A percentile compares a stretch with the other conserved stretches of the same genome.
Conservation (phyloP, 495 filamentous ascomycete species). For the Penicillium salamii region DNA sequence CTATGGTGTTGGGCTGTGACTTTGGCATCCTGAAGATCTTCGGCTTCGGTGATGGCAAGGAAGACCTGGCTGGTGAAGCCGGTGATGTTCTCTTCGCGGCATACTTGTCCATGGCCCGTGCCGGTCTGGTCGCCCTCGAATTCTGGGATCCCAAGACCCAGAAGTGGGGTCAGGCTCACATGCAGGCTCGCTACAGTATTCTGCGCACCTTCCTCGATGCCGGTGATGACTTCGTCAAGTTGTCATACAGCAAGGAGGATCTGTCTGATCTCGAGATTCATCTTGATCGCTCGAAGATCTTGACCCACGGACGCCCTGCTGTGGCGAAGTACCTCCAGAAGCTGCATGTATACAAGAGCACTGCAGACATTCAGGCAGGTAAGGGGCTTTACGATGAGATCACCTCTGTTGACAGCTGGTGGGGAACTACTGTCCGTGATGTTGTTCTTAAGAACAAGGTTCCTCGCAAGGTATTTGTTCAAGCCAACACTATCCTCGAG, state of each 20-base stretch:
- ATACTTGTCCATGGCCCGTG: slow-evolving; percentile 90
- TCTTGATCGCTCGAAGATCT: slow-evolving; percentile 80
- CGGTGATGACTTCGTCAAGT: slow-evolving; percentile 75
- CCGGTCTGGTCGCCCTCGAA: slow-evolving; percentile 79
- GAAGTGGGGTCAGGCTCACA: slow-evolving; percentile 95
- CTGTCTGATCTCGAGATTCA: slow-evolving; percentile 76
- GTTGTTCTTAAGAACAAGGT: slow-evolving; percentile 83
- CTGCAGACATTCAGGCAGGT: slow-evolving; percentile 75
- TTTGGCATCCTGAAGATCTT: slow-evolving; percentile 88
- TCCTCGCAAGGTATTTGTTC: slow-evolving; percentile 93
- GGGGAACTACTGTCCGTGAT: slow-evolving; percentile 70
- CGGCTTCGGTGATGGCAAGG: slow-evolving; percentile 74
- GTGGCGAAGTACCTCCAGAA: slow-evolving; percentile 90
- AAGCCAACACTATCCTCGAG: slow-evolving; percentile 79
- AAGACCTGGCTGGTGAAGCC: slow-evolving; percentile 69
- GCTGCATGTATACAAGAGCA: slow-evolving; percentile 88
- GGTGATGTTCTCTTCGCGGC: slow-evolving; percentile 81
- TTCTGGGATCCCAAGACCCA: slow-evolving; percentile 81
- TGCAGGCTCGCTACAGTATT: slow-evolving; percentile 92
- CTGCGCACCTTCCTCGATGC: slow-evolving; percentile 83
- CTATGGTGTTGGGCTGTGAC: slow-evolving; percentile 89
- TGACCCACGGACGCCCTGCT: slow-evolving; percentile 64
- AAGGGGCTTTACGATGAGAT: slow-evolving; percentile 76
- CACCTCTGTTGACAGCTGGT: slow-evolving; percentile 78
- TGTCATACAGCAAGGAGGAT: slow-evolving; percentile 71